Base-by-base conservation (phyloP, 306 rosid species). In the Prunus padus region DNA sequence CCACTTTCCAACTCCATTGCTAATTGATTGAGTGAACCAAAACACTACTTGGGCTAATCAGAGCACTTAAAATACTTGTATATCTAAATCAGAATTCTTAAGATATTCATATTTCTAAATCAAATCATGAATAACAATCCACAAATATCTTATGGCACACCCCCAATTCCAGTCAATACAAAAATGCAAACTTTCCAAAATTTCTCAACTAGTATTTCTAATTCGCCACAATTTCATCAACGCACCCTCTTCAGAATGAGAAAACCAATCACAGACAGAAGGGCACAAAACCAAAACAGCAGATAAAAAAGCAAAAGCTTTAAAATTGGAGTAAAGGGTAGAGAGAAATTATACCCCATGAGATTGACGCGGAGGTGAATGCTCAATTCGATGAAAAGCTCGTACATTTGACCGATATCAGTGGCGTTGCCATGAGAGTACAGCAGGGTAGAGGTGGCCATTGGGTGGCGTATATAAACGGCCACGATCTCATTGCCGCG, bases 371-470 rank as follows among this genome's bases (percentile, higher is more conserved):
- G 92, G 79, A 93, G 77, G 67, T 87, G 91, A 77, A 89, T 79
- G 82, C 96, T 93, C 44, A 93, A 71, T 80, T 93, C 91, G 70
- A 90, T 7, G 85, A 90, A 93, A 60, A 93, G 96, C 79, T 93
- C 96, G 20, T 86, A 90, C 98, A 93, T 90, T 87, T 90, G 97
- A 11, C 98, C 96, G 13, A 93, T 83, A 76, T 93, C 97, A 3
- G 98, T 86, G 2, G 96, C 96, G 82, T 93, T 93, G 1, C 98
- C 98, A 23, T 93, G 98, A 0, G 98, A 90, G 65, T 92, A 92
- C 3, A 92, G 97, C 11, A 92, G 47, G 1, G 97, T 92, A 25
- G 94, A 83, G 30, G 92, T 84, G 3, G 98, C 98, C 89, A 74
- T 83, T 12, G 98, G 93, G 62, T 90, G 80, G 2, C 95, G 89